phyloP scores from a whole-genome alignment of 1,139 yeast species.

The Candida dubliniensis region DNA sequence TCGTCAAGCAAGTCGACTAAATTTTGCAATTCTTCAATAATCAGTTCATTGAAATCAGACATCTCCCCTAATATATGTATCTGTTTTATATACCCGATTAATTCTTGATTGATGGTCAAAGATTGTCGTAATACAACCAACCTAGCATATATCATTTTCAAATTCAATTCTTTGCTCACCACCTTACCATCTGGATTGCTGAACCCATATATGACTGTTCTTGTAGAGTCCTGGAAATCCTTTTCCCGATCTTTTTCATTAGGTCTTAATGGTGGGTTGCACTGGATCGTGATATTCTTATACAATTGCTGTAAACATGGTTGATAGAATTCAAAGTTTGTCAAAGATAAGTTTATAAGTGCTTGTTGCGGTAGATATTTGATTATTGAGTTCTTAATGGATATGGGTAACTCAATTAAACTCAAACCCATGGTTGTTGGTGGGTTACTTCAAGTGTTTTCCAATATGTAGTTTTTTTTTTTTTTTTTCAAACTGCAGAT shows the following conservation, averaged over 20 bases:
- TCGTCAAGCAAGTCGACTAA: slow-evolving; percentile 10
- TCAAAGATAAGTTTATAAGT: slow-evolving; percentile 34
- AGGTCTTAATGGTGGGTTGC: slow-evolving; percentile 21
- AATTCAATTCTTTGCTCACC: slow-evolving; percentile 12
- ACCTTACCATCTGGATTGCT: slow-evolving; percentile 5
- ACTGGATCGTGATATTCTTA: slow-evolving; percentile 26
- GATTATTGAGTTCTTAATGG: slow-evolving; percentile 16
- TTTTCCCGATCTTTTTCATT: slow-evolving; percentile 10
- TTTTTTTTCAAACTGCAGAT: neutral
- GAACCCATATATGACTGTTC: slow-evolving; percentile 29
- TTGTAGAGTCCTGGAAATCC: slow-evolving; percentile 27
- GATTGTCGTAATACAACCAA: slow-evolving; percentile 28
- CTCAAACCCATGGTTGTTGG: neutral
- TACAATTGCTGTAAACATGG: slow-evolving; percentile 37
- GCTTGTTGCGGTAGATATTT: slow-evolving; percentile 35
- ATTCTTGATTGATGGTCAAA: slow-evolving; percentile 27
- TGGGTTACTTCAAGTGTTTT: too few species aligned
- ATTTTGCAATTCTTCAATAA: slow-evolving; percentile 12
- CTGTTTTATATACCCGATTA: slow-evolving; percentile 24
- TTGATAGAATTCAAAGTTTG: slow-evolving; percentile 37
- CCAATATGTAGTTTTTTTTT: too few species aligned
- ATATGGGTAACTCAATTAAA: neutral
- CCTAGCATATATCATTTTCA: slow-evolving; percentile 31
- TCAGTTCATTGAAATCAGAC: slow-evolving; percentile 3
- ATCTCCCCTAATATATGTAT: slow-evolving; percentile 22